Conservation (phyloP, 2,329 filamentous ascomycete genomes). For the Hymenoscyphus fraxineus region DNA sequence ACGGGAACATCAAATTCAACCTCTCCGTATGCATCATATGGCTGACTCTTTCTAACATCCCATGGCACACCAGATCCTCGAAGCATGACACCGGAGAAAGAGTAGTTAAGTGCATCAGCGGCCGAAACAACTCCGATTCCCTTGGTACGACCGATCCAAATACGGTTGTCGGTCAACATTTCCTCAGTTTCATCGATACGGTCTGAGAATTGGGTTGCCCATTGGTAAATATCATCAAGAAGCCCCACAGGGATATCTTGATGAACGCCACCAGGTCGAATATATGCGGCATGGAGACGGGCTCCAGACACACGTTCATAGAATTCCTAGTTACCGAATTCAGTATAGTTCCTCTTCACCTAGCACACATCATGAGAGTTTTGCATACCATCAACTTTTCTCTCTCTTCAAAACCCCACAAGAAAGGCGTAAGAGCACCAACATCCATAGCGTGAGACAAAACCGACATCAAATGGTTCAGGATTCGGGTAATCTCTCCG, state of each 20-base stretch:
- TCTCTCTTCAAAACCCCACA: conserved; percentile 99
- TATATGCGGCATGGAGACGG: conserved; percentile 93
- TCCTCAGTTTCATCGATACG: conserved; percentile 98
- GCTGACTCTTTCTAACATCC: conserved; percentile 94
- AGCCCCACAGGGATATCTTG: conserved; percentile 92
- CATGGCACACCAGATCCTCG: conserved; percentile 93
- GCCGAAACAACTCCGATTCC: conserved; percentile 89
- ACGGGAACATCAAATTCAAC: conserved; percentile 98
- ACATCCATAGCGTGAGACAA: conserved; percentile 98
- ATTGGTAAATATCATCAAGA: conserved; percentile 98
- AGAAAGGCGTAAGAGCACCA: conserved; percentile 92
- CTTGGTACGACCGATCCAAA: conserved; percentile 93
- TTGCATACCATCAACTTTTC: conserved; percentile 94
- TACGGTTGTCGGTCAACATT: conserved; percentile 97
- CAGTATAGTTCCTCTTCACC: conserved; percentile 20
- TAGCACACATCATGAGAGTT: conserved; percentile 15
- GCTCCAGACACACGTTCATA: conserved; percentile 98
- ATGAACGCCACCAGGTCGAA: conserved; percentile 92
- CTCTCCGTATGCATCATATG: conserved; percentile 95
- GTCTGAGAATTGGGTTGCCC: conserved; percentile 98
- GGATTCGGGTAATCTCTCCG: conserved; percentile 85
- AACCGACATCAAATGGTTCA: conserved; percentile 98
- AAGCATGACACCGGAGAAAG: conserved; percentile 96
- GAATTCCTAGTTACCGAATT: conserved; percentile 69
- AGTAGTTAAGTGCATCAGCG: conserved; percentile 92